Percentiles rank a stretch among this genome's conserved stretches.
Conservation (phyloP, 2,329 filamentous ascomycete genomes). For the Trichoderma semiorbis region DNA sequence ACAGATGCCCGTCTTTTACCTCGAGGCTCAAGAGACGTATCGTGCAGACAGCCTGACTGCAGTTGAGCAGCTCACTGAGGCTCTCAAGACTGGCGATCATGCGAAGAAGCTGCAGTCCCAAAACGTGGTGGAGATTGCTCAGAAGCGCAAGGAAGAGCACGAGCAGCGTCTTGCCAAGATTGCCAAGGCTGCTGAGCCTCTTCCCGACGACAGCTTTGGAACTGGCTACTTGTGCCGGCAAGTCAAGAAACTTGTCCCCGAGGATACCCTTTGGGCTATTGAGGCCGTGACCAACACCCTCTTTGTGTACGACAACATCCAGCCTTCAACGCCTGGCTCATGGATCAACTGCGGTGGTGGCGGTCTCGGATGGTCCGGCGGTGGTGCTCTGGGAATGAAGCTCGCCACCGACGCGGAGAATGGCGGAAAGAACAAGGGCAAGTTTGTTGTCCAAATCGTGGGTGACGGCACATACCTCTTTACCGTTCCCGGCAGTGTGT, state of each 20-base stretch:
- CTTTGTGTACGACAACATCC: conserved; percentile 68
- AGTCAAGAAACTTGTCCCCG: conserved; percentile 34
- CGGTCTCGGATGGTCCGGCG: conserved; percentile 77
- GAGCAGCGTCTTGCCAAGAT: conserved; percentile 58
- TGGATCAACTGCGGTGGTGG: conserved; percentile 82
- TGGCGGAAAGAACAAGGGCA: conserved; percentile 44
- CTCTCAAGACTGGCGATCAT: conserved; percentile 50
- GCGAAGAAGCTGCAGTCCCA: conserved; percentile 35
- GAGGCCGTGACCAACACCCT: conserved; percentile 73
- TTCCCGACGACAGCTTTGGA: conserved; percentile 50
- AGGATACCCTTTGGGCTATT: conserved; percentile 67
- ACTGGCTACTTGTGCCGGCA: conserved; percentile 39
- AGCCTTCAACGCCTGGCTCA: conserved; percentile 62
- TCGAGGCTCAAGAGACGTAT: conserved; percentile 62
- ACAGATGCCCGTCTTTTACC: conserved; percentile 71
- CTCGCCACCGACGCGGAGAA: conserved; percentile 53
- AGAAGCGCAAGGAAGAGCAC: conserved; percentile 56
- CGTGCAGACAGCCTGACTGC: conserved; percentile 62
- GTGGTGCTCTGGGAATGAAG: conserved; percentile 72
- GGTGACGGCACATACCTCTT: conserved; percentile 58
- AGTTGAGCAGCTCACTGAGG: conserved; percentile 65
- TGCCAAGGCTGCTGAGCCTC: conserved; percentile 52
- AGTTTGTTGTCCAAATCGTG: conserved; percentile 54
- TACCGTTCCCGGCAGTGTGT: conserved; percentile 51
- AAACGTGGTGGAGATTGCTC: conserved; percentile 25